Base-by-base conservation (phyloP, 148 eudicot species). In the Suaeda aralocaspica region DNA sequence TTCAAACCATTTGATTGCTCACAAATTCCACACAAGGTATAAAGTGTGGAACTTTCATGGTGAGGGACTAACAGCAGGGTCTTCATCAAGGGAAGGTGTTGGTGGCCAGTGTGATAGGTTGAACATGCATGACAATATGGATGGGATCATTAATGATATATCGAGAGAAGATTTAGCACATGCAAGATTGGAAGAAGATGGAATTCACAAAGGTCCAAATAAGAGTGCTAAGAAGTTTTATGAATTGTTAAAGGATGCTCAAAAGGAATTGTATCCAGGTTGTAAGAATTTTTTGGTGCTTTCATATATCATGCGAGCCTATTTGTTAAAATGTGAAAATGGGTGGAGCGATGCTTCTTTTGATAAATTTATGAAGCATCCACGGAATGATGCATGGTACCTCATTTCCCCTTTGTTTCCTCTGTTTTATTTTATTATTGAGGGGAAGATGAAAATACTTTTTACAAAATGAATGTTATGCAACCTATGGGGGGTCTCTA, bases 1-100 rank as follows among this genome's bases (percentile, higher is more conserved):
- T 18, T 53, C 25, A 25, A 16, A 68, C 55, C 72, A 68, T 15
- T 25, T 68, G n/a, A 55, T 55, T 52, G 62, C 19, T 41, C 26
- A 68, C 19, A 30, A 36, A 24, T 68, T 68, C 36, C 36, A 25
- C 22, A 55, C 53, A 13, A 39, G 30, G 28, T 68, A 53, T 36
- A 68, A 36, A 22, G 48, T 39, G 48, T 55, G 62, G 62, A 68
- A 68, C 26, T 68, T 53, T 30, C 72, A 68, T 16, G 72, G 72
- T 7, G 51, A 55, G 50, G 72, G 72, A 39, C n/a, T n/a, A n/a
- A n/a, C n/a, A n/a, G n/a, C n/a, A n/a, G n/a, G n/a, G n/a, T n/a
- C n/a, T n/a, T n/a, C 41, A 53, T 19, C 53, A 61, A 7, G 14
- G 51, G 2, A 26, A 49, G 28, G 22, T 16, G 11, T 55, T 36